Evolutionary conservation across 139 green algal species (phyloP).

Genomic region (Raphidocelis subcapitata): DNA sequence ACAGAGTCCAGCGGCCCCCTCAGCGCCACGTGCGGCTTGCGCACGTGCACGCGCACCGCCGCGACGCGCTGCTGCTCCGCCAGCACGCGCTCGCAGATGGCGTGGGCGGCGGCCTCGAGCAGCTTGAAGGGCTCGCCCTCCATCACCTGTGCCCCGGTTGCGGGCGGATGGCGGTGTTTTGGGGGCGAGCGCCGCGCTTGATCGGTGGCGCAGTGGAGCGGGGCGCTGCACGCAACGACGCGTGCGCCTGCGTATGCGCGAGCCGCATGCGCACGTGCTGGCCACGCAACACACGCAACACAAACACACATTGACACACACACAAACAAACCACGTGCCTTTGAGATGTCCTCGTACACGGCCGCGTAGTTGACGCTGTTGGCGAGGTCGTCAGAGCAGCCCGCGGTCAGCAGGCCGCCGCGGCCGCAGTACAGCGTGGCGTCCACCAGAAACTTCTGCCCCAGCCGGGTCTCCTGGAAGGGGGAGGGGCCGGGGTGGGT

Average conservation of each 20-base stretch:
- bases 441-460: conserved; percentile 68
- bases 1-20: conserved; percentile 53
- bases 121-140: conserved; percentile 51
- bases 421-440: conserved; percentile 41
- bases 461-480: conserved; percentile 55
- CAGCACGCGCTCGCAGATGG: conserved; percentile 41
- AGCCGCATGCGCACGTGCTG: not conserved
- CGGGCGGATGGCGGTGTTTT: too few relatives aligned
- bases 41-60: conserved; percentile 36
- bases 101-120: conserved; percentile 54
- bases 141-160: conserved; percentile 34
- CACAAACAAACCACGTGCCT: not conserved
- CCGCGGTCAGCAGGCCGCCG: conserved; percentile 26
- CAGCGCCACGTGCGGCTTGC: conserved; percentile 65
- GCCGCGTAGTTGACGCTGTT: conserved; percentile 56
- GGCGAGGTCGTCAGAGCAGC: conserved; percentile 43
- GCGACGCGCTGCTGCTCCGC: conserved; percentile 25
- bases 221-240: not conserved
- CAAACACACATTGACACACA: not conserved
- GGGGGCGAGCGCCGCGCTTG: too few relatives aligned
- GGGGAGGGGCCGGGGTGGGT: too few relatives aligned
- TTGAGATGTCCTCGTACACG: conserved; percentile 41
- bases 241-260: not conserved
- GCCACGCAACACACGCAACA: not conserved
- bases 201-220: too few relatives aligned